Evolutionary conservation across 345 rosid species (phyloP), one percentile per base, ranked within the genome.

Genomic region (Murraya koenigii): DNA sequence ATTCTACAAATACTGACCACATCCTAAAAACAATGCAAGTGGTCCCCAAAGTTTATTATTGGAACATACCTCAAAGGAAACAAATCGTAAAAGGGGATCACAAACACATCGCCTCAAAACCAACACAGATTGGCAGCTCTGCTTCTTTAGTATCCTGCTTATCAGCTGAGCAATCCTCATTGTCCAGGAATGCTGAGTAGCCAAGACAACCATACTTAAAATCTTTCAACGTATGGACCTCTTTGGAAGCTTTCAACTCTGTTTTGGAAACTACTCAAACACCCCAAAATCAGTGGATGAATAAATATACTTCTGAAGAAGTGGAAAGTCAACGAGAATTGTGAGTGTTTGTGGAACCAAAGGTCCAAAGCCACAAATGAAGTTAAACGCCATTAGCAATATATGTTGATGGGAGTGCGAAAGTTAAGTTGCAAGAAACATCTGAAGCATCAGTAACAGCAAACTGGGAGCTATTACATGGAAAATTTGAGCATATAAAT

Each of bases 161-260:
- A 14, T 70, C 71, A 58, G 77, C 33, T 58, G 81, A 71, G 20
- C 80, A 76, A 72, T 49, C 80, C 63, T 75, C 73, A 55, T 79
- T 81, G 63, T 83, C 85, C 63, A 83, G 49, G 78, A 75, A 80
- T 49, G 81, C 82, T 13, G 86, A 85, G 77, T 84, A 85, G 62
- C 89, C 88, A 78, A 81, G 74, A 76, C 89, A 87, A 61, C 80
- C 84, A 80, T 83, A 87, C 74, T 79, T 81, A 63, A 84, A 87
- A 61, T 83, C 82, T 32, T 55, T 36, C 49, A 87, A 80, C 55
- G 36, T 77, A 52, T 79, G 82, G 39, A 81, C 83, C 63, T 85
- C 88, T 67, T 87, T 81, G 13, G 85, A 68, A 73, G 82, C 83
- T 78, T 87, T 76, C 52, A 78, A 61, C 77, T 79, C 84, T 44